Conservation (phyloP, 164 flowering plant genomes). For the Macadamia integrifolia region DNA sequence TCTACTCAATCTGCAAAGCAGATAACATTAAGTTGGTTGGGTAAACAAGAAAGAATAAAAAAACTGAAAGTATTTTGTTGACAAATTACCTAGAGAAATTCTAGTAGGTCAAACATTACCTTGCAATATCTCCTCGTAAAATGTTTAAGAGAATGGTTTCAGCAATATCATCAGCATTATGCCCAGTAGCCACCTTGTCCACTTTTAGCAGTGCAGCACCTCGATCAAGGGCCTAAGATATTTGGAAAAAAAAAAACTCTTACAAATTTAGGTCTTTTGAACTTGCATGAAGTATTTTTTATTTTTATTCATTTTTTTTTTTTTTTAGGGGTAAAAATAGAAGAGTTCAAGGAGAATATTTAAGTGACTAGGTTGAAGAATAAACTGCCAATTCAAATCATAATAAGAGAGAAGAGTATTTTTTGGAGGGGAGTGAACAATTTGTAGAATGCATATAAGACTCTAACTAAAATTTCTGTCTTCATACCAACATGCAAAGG, state of each 20-base stretch:
- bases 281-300: too few relatives aligned
- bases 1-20: slow-evolving; percentile 67
- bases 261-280: too few relatives aligned
- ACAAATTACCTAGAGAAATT: neutral
- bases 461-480: too few relatives aligned
- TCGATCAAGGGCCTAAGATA: slow-evolving; percentile 89
- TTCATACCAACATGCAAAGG: too few relatives aligned
- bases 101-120: slow-evolving; percentile 36
- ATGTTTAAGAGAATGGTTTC: slow-evolving; percentile 94
- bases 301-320: too few relatives aligned
- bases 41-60: slow-evolving; percentile 6
- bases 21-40: slow-evolving; percentile 8
- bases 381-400: too few relatives aligned
- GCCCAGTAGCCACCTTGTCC: slow-evolving; percentile 93
- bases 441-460: too few relatives aligned
- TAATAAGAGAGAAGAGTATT: too few relatives aligned
- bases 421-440: too few relatives aligned
- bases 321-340: neutral
- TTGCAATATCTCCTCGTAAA: slow-evolving; percentile 95
- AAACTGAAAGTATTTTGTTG: neutral
- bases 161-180: slow-evolving; percentile 98
- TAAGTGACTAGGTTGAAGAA: too few relatives aligned
- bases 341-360: neutral
- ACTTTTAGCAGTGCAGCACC: slow-evolving; percentile 93
- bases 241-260: neutral